phyloP scores from a whole-genome alignment of 805 yeast species.

The Ogataea sp. region DNA sequence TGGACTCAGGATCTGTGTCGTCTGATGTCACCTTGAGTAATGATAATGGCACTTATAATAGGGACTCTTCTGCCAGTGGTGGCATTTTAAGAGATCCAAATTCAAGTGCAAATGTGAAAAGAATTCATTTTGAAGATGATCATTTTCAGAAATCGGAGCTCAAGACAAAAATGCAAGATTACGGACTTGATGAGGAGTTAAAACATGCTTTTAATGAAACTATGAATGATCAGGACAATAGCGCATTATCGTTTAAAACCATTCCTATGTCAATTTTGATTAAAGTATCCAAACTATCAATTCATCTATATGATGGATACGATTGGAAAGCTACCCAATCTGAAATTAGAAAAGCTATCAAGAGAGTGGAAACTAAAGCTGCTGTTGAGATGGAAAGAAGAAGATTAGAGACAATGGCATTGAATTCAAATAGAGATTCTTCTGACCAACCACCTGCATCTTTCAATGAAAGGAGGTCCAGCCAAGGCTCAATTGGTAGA shows the following conservation, averaged over 20 bases:
- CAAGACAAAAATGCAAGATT: not conserved
- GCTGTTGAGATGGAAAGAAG: constrained; percentile 11
- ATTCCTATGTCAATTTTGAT: constrained; percentile 24
- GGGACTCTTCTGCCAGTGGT: not conserved
- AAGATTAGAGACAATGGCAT: not conserved
- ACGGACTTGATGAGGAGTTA: not conserved
- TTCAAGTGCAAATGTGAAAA: too few species aligned
- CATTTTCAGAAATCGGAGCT: constrained; percentile 1
- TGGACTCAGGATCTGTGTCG: constrained; percentile 9
- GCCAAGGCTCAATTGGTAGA: too few species aligned
- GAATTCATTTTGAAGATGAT: constrained; percentile 3
- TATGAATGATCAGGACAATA: not conserved
- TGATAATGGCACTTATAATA: not conserved
- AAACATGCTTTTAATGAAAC: not conserved
- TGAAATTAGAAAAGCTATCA: constrained; percentile 57
- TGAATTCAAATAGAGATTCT: not conserved
- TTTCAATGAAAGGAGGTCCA: too few species aligned
- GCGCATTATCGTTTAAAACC: constrained; percentile 1
- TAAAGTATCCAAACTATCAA: constrained; percentile 28
- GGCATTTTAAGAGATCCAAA: too few species aligned
- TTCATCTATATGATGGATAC: constrained; percentile 77
- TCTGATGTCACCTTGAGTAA: constrained; percentile 1
- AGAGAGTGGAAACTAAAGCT: constrained; percentile 47
- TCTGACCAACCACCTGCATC: too few species aligned
- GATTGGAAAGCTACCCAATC: constrained; percentile 81